These are phyloP conservation scores for Elsinoe arachidis DNA, from an alignment of 2,329 filamentous ascomycete genomes.

Conservation along the genomic window DNA sequence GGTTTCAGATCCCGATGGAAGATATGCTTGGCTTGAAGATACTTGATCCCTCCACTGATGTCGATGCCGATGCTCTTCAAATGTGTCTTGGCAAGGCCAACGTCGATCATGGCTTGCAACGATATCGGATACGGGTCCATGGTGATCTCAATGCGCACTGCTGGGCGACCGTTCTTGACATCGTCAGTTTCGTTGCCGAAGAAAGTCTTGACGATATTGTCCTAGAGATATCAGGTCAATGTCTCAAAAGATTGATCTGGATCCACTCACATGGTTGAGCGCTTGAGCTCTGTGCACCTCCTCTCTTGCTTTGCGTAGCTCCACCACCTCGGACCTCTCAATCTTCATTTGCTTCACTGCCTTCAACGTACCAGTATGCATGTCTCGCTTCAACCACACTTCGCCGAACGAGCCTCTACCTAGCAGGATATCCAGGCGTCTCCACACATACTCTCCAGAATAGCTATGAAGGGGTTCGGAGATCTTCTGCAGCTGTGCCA, in stretches of 20 bases:
- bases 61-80: not conserved
- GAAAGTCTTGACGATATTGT: not conserved
- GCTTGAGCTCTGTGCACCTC: not conserved
- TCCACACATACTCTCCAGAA: not conserved
- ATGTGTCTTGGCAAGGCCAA: not conserved
- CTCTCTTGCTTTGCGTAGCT: not conserved
- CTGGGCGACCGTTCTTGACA: too few relatives aligned
- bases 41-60: not conserved
- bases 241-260: too few relatives aligned
- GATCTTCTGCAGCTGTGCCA: not conserved
- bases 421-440: not conserved
- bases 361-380: not conserved
- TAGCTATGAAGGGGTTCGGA: not conserved
- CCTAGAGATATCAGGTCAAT: too few relatives aligned
- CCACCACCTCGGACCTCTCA: not conserved
- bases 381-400: not conserved
- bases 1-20: not conserved
- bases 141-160: not conserved
- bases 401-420: not conserved
- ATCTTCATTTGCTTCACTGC: not conserved
- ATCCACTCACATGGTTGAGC: not conserved
- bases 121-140: not conserved
- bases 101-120: not conserved
- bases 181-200: not conserved
- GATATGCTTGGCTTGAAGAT: not conserved